These are phyloP conservation scores for Evernia prunastri DNA, from an alignment of 495 filamentous ascomycete species.

Conservation along the genomic window DNA sequence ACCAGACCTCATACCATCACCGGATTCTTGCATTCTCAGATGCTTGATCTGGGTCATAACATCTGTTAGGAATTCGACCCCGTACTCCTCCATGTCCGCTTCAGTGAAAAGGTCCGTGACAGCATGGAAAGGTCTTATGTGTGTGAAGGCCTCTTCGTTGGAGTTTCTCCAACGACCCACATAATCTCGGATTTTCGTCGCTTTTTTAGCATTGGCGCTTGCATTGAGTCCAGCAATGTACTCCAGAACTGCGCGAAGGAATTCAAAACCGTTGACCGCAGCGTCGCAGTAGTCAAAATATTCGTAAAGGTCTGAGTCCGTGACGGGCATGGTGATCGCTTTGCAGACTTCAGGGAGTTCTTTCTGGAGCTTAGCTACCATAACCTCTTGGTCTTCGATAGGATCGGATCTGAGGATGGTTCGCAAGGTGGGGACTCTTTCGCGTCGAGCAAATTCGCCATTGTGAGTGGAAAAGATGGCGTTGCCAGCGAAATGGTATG, in stretches of 20 bases:
- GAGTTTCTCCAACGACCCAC: not conserved
- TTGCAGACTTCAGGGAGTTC: conserved; percentile 32
- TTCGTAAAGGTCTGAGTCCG: conserved; percentile 34
- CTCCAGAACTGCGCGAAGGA: conserved; percentile 33
- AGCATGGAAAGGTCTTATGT: conserved; percentile 8
- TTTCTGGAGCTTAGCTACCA: conserved; percentile 24
- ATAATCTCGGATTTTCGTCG: conserved; percentile 4
- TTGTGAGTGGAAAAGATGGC: conserved; percentile 33
- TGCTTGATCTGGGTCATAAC: conserved; percentile 6
- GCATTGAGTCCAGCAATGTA: conserved; percentile 20
- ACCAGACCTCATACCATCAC: not conserved
- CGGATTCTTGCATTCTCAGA: conserved; percentile 3
- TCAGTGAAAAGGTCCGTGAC: conserved; percentile 24
- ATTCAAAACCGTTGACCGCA: conserved; percentile 37
- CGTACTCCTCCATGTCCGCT: conserved; percentile 22
- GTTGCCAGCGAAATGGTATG: conserved; percentile 8
- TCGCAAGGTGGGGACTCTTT: conserved; percentile 28
- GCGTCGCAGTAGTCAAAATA: conserved; percentile 50
- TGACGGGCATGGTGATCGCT: conserved; percentile 29
- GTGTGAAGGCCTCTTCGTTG: conserved; percentile 12
- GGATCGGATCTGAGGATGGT: conserved; percentile 29
- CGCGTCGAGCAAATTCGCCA: conserved; percentile 14
- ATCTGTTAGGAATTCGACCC: conserved; percentile 25
- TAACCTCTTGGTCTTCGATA: conserved; percentile 25
- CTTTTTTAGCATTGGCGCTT: conserved; percentile 7